phyloP scores from a whole-genome alignment of 2,329 filamentous ascomycete genomes.

The Fusarium pseudoanthophilum region DNA sequence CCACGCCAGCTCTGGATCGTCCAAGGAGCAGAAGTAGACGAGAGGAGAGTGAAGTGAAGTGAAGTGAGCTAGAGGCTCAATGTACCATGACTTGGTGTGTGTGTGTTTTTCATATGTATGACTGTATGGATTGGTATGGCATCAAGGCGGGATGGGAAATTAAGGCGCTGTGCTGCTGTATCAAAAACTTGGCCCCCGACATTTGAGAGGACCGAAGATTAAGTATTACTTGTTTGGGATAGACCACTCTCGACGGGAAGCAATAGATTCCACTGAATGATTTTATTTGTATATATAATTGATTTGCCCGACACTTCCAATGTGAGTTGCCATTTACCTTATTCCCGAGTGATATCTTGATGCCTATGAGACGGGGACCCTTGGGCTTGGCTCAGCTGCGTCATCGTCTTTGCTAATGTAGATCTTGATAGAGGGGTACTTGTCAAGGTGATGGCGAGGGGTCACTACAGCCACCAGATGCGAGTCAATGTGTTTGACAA shows the following conservation, averaged over 20 bases:
- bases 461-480: neutral
- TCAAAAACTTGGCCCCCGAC: constrained; percentile 37
- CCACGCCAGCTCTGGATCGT: constrained; percentile 42
- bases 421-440: constrained; percentile 28
- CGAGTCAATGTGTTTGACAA: too few species aligned
- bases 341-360: neutral
- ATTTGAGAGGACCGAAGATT: constrained; percentile 31
- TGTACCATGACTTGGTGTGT: constrained; percentile 41
- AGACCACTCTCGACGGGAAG: constrained; percentile 46
- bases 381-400: constrained; percentile 20
- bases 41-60: neutral
- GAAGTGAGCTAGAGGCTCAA: constrained; percentile 18
- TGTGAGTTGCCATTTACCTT: neutral
- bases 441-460: neutral
- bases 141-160: constrained; percentile 35
- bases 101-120: constrained; percentile 49
- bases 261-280: constrained; percentile 48
- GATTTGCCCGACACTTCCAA: neutral
- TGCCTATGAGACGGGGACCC: constrained; percentile 14
- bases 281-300: constrained; percentile 41
- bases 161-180: constrained; percentile 44
- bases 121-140: constrained; percentile 45
- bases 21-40: constrained; percentile 51
- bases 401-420: constrained; percentile 27
- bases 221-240: constrained; percentile 40